Conservation (phyloP, 176 grass and related monocot species). For the Zizania latifolia region DNA sequence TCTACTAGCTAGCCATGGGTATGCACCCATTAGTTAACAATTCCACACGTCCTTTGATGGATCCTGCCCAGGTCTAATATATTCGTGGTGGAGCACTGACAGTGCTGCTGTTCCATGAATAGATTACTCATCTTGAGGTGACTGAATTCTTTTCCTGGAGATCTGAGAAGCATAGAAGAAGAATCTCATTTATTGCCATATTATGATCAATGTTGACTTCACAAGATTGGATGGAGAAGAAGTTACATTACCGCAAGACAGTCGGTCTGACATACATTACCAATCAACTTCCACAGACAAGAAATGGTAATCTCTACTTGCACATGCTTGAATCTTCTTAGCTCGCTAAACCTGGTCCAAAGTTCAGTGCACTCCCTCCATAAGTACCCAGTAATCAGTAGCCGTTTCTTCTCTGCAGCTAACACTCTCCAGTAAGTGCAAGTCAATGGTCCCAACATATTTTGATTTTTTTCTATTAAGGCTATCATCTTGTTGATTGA, state of each 20-base stretch:
- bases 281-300: background rate
- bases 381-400: background rate
- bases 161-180: slow-evolving; percentile 33
- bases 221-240: background rate
- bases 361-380: background rate
- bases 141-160: slow-evolving; percentile 24
- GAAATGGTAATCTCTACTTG: background rate
- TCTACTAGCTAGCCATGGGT: background rate
- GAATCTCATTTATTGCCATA: slow-evolving; percentile 40
- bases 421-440: background rate
- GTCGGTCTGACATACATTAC: background rate
- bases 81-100: slow-evolving; percentile 31
- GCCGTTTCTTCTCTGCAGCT: background rate
- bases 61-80: slow-evolving; percentile 11
- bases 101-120: slow-evolving; percentile 15
- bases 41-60: slow-evolving; percentile 14
- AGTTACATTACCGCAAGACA: background rate
- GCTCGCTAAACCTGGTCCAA: background rate
- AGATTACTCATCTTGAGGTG: slow-evolving; percentile 28
- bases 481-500: background rate
- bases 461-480: background rate
- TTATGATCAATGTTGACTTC: slow-evolving; percentile 34
- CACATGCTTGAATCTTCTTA: background rate
- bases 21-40: background rate
- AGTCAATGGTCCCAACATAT: slow-evolving; percentile 29